Evolutionary conservation across 768 basidiomycete species (phyloP).

Genomic region (Rhizopogon vinicolor): DNA sequence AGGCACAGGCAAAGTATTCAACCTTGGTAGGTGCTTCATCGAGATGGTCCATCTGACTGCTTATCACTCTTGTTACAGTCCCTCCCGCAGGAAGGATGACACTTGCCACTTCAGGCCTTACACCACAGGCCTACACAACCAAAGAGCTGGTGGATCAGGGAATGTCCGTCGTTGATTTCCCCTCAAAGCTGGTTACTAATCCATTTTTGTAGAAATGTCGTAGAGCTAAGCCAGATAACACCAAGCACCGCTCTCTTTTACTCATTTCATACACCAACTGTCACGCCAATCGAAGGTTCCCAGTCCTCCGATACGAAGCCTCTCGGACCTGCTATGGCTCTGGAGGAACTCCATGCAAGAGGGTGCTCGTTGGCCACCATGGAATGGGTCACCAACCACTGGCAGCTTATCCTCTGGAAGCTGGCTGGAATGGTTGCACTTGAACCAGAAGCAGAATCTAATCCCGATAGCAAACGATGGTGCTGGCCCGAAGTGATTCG

Average conservation of each 20-base stretch:
- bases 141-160: slow-evolving; percentile 45
- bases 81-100: slow-evolving; percentile 35
- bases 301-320: slow-evolving; percentile 14
- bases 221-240: slow-evolving; percentile 50
- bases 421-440: slow-evolving; percentile 78
- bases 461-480: slow-evolving; percentile 57
- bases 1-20: slow-evolving; percentile 23
- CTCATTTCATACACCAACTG: slow-evolving; percentile 42
- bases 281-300: slow-evolving; percentile 20
- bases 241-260: slow-evolving; percentile 55
- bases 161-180: slow-evolving; percentile 37
- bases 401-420: slow-evolving; percentile 91
- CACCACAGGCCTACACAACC: slow-evolving; percentile 41
- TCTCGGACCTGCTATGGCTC: slow-evolving; percentile 51
- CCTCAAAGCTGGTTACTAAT: neutral
- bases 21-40: slow-evolving; percentile 35
- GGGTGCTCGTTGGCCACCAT: slow-evolving; percentile 70
- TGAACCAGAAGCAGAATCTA: slow-evolving; percentile 55
- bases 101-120: slow-evolving; percentile 44
- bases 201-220: slow-evolving; percentile 36
- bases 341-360: slow-evolving; percentile 45
- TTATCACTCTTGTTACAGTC: slow-evolving; percentile 16
- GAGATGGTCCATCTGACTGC: neutral
- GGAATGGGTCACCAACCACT: slow-evolving; percentile 91
- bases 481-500: slow-evolving; percentile 76